Percentiles rank a stretch among this genome's conserved stretches.
These are phyloP conservation scores for Somion occarium DNA, from an alignment of 1,284 basidiomycete species.

Conservation along the genomic window DNA sequence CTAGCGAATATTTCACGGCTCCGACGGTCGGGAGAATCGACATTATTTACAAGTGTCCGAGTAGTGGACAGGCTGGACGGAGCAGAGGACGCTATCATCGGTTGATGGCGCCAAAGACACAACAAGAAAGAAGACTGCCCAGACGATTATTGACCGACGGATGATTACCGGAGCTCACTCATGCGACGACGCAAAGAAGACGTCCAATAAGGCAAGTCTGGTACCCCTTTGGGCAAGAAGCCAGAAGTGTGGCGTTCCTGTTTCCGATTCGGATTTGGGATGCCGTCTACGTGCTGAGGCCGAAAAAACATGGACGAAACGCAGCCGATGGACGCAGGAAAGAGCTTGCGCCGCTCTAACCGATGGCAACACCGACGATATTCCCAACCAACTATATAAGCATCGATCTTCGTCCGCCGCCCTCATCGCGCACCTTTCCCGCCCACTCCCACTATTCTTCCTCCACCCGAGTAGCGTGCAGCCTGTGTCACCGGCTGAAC, in stretches of 20 bases:
- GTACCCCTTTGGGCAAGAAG: background rate
- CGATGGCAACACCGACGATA: background rate
- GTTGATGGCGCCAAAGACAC: too few relatives aligned
- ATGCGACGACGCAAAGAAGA: background rate
- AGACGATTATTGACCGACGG: background rate
- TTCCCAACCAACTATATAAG: background rate
- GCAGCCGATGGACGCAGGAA: background rate
- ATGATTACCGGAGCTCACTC: background rate
- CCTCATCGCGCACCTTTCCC: slow-evolving; percentile 4
- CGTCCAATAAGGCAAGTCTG: background rate
- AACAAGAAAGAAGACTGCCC: too few relatives aligned
- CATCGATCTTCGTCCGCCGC: background rate
- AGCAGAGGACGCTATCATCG: too few relatives aligned
- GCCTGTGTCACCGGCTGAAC: background rate
- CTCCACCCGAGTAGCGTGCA: slow-evolving; percentile 1
- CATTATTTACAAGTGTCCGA: too few relatives aligned
- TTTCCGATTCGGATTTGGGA: background rate
- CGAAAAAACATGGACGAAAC: background rate
- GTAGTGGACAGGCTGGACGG: too few relatives aligned
- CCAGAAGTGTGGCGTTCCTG: background rate
- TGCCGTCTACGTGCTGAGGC: background rate
- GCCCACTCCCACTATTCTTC: background rate
- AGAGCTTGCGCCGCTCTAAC: background rate
- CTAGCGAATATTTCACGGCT: too few relatives aligned
- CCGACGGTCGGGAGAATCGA: too few relatives aligned